These are phyloP conservation scores for Ustanciosporium gigantosporum DNA, from an alignment of 1,284 basidiomycete species.

Conservation along the genomic window DNA sequence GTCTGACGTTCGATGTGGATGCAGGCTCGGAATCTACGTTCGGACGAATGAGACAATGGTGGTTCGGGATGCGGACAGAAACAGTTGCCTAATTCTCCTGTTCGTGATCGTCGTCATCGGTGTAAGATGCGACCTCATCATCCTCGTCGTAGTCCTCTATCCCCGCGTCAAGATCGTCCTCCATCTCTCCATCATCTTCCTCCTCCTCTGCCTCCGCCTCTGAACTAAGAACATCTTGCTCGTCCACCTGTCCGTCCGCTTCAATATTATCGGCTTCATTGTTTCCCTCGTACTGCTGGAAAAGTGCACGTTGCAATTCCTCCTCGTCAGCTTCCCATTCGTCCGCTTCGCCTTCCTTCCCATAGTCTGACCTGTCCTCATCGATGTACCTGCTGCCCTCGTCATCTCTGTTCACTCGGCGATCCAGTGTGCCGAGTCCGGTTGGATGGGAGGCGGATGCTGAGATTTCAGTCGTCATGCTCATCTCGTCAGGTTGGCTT, in stretches of 20 bases:
- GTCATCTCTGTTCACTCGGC: neutral
- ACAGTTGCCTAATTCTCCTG: too few species aligned
- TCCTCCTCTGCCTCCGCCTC: conserved; percentile 1
- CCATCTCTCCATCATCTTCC: conserved; percentile 1
- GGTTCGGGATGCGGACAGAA: too few species aligned
- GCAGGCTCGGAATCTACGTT: too few species aligned
- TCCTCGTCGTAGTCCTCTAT: conserved; percentile 1
- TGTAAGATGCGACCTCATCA: conserved; percentile 12
- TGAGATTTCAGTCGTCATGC: neutral
- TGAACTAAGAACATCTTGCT: neutral
- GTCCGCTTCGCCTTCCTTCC: conserved; percentile 5
- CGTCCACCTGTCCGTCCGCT: neutral
- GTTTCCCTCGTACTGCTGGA: neutral
- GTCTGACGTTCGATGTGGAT: too few species aligned
- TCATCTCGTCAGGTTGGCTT: too few species aligned
- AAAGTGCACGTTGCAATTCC: neutral
- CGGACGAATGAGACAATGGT: too few species aligned
- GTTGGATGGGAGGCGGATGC: neutral
- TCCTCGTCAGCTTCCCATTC: neutral
- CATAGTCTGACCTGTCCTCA: neutral
- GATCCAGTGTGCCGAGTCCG: neutral
- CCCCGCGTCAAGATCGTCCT: conserved; percentile 4
- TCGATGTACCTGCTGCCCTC: too few species aligned
- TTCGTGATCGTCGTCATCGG: conserved; percentile 4
- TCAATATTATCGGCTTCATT: neutral